Evolutionary conservation across 2,329 filamentous ascomycete species (phyloP), one percentile per base, ranked within the genome.

Genomic region (Xylariaceae sp.): DNA sequence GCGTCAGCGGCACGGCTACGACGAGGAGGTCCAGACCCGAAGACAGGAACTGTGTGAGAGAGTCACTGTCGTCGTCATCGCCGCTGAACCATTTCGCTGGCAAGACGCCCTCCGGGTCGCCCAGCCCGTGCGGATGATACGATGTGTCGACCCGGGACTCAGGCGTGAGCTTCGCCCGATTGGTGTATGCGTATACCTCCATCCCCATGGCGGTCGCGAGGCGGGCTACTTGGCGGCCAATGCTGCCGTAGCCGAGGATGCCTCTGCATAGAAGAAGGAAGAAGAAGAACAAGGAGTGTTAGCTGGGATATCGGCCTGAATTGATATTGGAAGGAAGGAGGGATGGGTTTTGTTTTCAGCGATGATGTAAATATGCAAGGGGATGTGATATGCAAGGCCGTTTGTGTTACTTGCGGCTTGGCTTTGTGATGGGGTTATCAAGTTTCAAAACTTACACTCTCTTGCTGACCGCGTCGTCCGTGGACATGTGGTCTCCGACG

Each of bases 141-240:
- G 75, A 75, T 3, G 59, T 54, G 56, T 86, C 81, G 31, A 59
- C 63, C 33, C 71, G 73, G 12, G 73, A 77, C 45, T 77, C 77
- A 0, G 74, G 68, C 1, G 81, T 85, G 6, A 65, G 55, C 31
- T 76, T 73, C 0, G 78, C 72, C 2, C 69, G 71, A 5, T 79
- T 79, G 2, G 82, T 86, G 62, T 81, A 84, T 1, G 82, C 83
- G 47, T 83, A 66, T 1, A 87, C 75, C 21, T 76, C 68, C 73
- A 83, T 81, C 9, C 81, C 82, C 51, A 83, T 59, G 3, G 76
- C 73, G 6, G 67, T 68, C 5, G 72, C 71, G 5, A 82, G 67
- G 4, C 62, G 59, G 2, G 66, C 67, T n/a, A 60, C 53, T 34
- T 70, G 65, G 4, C 67, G 55, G 2, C 67, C 67, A 37, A 70